These are phyloP conservation scores for Botrytis paeoniae DNA, from an alignment of 2,329 filamentous ascomycete species.

Conservation along the genomic window DNA sequence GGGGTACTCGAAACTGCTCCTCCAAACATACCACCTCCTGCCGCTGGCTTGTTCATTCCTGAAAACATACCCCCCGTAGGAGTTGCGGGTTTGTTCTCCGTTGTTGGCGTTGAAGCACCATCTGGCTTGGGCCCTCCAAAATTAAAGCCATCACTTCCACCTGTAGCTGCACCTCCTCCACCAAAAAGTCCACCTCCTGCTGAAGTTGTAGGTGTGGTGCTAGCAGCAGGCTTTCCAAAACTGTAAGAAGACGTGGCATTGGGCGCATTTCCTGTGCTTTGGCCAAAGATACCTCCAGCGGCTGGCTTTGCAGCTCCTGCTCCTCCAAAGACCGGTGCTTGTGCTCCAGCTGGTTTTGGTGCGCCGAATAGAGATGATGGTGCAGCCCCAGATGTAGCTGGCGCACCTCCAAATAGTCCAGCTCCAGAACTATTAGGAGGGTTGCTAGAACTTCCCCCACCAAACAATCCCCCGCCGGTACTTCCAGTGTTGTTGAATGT, in stretches of 20 bases:
- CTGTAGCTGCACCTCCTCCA: conserved; percentile 18
- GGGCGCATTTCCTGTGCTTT: conserved; percentile 35
- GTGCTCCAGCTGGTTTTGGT: conserved; percentile 5
- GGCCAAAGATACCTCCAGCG: conserved; percentile 30
- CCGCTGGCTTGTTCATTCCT: conserved; percentile 20
- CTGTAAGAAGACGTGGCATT: conserved; percentile 23
- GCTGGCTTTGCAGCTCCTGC: conserved; percentile 19
- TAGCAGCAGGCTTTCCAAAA: conserved; percentile 17
- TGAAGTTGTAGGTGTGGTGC: conserved; percentile 13
- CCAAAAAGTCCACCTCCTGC: conserved; percentile 13
- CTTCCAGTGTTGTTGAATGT: conserved; percentile 36
- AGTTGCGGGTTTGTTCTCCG: conserved; percentile 24
- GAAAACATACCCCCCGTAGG: conserved; percentile 14
- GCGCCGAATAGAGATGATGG: conserved; percentile 18
- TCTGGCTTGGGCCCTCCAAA: conserved; percentile 23
- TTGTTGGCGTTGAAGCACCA: conserved; percentile 21
- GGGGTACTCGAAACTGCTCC: conserved; percentile 32
- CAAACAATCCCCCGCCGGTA: conserved; percentile 14
- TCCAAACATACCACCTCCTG: conserved; percentile 17
- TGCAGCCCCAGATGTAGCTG: conserved; percentile 25
- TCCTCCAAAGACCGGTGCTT: conserved; percentile 9
- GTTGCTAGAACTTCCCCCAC: conserved; percentile 13
- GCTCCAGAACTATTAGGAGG: conserved; percentile 18
- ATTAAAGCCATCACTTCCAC: conserved; percentile 21
- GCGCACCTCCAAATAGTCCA: conserved; percentile 15